Percentiles rank a stretch among this genome's conserved stretches.
These are phyloP conservation scores for Skeletonema potamos DNA, from an alignment of 108 stramenopile species.

Conservation along the genomic window DNA sequence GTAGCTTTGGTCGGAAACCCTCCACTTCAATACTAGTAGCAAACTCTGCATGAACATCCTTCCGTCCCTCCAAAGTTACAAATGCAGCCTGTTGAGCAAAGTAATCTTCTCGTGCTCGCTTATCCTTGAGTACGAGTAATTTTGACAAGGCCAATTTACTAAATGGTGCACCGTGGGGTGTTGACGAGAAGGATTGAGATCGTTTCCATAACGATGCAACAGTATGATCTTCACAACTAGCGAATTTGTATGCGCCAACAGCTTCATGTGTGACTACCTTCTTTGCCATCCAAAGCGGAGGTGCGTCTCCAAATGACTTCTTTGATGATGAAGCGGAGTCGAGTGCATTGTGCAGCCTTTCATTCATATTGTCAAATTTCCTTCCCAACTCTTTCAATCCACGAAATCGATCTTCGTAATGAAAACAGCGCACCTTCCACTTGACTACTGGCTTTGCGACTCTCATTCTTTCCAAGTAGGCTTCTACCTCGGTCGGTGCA, in stretches of 20 bases:
- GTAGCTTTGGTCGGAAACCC: slow-evolving; percentile 66
- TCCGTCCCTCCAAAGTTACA: slow-evolving; percentile 67
- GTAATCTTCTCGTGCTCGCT: slow-evolving; percentile 72
- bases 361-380: background rate
- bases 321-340: slow-evolving; percentile 14
- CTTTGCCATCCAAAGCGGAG: slow-evolving; percentile 50
- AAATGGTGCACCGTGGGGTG: slow-evolving; percentile 59
- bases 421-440: slow-evolving; percentile 86
- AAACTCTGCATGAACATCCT: slow-evolving; percentile 81
- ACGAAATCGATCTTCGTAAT: slow-evolving; percentile 67
- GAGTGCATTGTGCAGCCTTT: background rate
- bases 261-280: slow-evolving; percentile 78
- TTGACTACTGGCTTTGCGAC: slow-evolving; percentile 52
- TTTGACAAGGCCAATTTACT: slow-evolving; percentile 73
- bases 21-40: slow-evolving; percentile 75
- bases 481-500: slow-evolving; percentile 62
- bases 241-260: slow-evolving; percentile 53
- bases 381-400: slow-evolving; percentile 8
- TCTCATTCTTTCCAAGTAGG: slow-evolving; percentile 62
- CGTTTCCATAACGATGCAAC: slow-evolving; percentile 83
- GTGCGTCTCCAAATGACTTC: background rate
- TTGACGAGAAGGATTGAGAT: slow-evolving; percentile 32
- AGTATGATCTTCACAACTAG: slow-evolving; percentile 62
- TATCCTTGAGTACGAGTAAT: slow-evolving; percentile 65
- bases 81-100: slow-evolving; percentile 85